Evolutionary conservation across 495 filamentous ascomycete species (phyloP), one percentile per base, ranked within the genome.

Genomic region (Penicillium canescens): DNA sequence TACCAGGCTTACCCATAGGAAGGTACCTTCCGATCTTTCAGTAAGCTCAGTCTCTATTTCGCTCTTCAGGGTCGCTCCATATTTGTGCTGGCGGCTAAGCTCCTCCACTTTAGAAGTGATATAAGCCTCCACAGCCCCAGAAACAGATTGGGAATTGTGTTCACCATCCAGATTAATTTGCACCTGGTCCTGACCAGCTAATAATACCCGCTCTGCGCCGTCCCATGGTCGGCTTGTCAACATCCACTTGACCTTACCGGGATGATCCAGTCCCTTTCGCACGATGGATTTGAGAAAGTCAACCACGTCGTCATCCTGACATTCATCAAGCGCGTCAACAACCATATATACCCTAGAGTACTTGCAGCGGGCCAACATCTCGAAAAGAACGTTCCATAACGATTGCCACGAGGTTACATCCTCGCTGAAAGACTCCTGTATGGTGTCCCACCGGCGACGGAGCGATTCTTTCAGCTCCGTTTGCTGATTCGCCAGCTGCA

Each of bases 1-100:
- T 12, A 66, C 68, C 44, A 71, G 28, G 48, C 60, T 60, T 10
- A 70, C 69, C 67, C 65, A 72, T 6, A 72, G 46, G 45, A 69
- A 72, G 2, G 57, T 72, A 20, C 18, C 18, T 18, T 18, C 18
- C 18, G 18, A 18, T 18, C 63, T 58, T 20, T 62, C 67, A 28
- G 62, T n/a, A 11, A 75, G 40, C 38, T 56, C 38, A 36, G 7
- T 66, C 50, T 37, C 31, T 5, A 36, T 33, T 56, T 52, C 10
- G 14, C 36, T 20, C 24, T n/a, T 41, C 42, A 54, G 26, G 49
- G 28, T 9, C 43, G 39, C n/a, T 18, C 28, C 9, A 37, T 66
- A 41, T 38, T 12, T 21, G 2, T 41, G 10, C 2, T 21, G 23
- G 38, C 9, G 35, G 2, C 50, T 50, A 6, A 68, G 60, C 24